Evolutionary conservation across 148 eudicot genomes (phyloP).

Genomic region (Hydrangea macrophylla): DNA sequence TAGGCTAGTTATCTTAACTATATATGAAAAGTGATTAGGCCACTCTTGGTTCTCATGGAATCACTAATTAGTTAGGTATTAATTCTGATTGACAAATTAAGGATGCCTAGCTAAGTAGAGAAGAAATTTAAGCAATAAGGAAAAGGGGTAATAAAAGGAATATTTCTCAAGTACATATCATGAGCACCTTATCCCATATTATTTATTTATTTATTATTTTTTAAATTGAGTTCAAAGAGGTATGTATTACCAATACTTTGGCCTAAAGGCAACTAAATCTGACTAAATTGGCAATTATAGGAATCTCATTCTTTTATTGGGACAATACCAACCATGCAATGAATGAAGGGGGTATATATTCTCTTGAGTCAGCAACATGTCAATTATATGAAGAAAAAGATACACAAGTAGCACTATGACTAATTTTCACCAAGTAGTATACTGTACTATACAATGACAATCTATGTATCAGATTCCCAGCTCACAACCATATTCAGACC

Average conservation of each 20-base stretch:
- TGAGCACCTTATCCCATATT: too few relatives aligned
- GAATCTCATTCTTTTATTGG: too few relatives aligned
- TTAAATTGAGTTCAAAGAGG: too few relatives aligned
- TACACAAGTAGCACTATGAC: not conserved
- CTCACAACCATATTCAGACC: not conserved
- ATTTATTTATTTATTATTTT: too few relatives aligned
- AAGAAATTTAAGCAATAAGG: too few relatives aligned
- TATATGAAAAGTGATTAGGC: not conserved
- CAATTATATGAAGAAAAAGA: not conserved
- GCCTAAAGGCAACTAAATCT: too few relatives aligned
- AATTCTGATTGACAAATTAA: too few relatives aligned
- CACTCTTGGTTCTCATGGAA: not conserved
- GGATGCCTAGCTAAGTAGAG: too few relatives aligned
- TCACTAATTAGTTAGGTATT: not conserved
- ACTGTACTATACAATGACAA: not conserved
- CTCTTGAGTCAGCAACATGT: not conserved
- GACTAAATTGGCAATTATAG: too few relatives aligned
- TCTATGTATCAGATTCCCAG: conserved; percentile 6
- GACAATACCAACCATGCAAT: not conserved
- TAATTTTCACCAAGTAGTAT: not conserved
- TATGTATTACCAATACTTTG: too few relatives aligned
- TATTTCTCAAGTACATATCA: too few relatives aligned
- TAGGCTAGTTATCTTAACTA: not conserved
- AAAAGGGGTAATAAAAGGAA: too few relatives aligned
- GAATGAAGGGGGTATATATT: not conserved